Evolutionary conservation across 768 basidiomycete genomes (phyloP), one percentile per base, ranked within the genome.

Genomic region (Mycena rosella): DNA sequence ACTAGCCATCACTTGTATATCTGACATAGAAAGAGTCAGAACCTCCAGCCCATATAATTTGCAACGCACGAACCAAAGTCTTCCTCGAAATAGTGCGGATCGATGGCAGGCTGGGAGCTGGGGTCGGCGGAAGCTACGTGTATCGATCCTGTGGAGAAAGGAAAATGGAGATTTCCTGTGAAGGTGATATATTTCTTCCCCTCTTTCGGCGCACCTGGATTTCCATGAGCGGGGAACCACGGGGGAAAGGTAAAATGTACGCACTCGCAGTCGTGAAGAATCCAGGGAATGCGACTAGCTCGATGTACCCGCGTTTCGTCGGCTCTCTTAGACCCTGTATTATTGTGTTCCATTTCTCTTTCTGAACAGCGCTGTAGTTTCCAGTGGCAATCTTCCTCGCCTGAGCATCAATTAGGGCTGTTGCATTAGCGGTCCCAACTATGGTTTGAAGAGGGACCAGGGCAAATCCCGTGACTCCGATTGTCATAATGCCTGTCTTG

Each of bases 141-240:
- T 11, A 38, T 38, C 3, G 38, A 38, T 17, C 38, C 38, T 14
- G 38, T 38, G 10, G 38, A 38, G 38, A 38, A 38, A 11, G 38
- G 38, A 14, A 38, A 38, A 17, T 38, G 38, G 14, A 73, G 65
- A 8, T 69, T 60, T 24, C 63, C 59, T 1, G 51, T 68, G 30
- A 79, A 58, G 1, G 74, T 74, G 54, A 78, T 38, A 58, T 81
- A 80, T 29, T 59, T 68, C 48, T 70, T 73, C 11, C 70, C 73
- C 0, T 68, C 22, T 26, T 69, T 51, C 1, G 68, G 74, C 4
- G 38, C 34, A 36, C 56, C 66, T 64, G 17, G 8, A 47, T 44
- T 26, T 6, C 13, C 5, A 48, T 51, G 22, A 54, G 26, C 2
- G 17, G 2, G 7, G 51, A 24, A 29, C n/a, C 11, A 14, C 27